Evolutionary conservation across 176 grass and related monocot species (phyloP).

Genomic region (Zizania latifolia): DNA sequence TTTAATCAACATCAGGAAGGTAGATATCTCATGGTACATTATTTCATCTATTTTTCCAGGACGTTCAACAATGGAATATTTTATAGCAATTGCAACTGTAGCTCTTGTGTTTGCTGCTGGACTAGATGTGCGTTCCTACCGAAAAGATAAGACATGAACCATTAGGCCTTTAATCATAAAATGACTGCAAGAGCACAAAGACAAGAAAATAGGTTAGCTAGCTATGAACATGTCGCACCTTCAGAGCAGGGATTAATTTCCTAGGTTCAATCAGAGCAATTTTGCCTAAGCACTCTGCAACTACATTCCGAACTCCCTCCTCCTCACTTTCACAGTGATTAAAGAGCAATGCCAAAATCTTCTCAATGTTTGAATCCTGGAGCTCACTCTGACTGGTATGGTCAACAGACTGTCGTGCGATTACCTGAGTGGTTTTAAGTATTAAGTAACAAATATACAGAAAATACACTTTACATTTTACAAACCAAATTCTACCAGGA

Average conservation of each 20-base stretch:
- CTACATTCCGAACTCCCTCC: constrained; percentile 91
- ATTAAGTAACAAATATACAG: not conserved
- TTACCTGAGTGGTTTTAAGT: constrained; percentile 41
- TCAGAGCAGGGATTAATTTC: constrained; percentile 71
- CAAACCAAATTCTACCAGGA: constrained; percentile 3
- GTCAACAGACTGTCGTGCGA: constrained; percentile 70
- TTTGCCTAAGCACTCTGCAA: constrained; percentile 91
- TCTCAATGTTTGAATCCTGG: constrained; percentile 71
- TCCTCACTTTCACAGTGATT: constrained; percentile 97
- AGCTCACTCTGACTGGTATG: constrained; percentile 68
- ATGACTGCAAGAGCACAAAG: not conserved
- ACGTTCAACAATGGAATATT: constrained; percentile 90
- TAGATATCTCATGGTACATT: constrained; percentile 63
- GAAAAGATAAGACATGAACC: not conserved
- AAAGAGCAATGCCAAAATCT: constrained; percentile 85
- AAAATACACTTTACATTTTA: not conserved
- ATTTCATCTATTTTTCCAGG: constrained; percentile 88
- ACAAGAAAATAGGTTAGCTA: not conserved
- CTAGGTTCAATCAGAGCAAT: constrained; percentile 82
- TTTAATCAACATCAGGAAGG: constrained; percentile 87
- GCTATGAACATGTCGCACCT: constrained; percentile 36
- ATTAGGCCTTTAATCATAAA: not conserved
- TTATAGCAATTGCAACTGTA: constrained; percentile 84
- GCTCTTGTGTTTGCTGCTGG: constrained; percentile 76
- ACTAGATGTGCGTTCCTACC: constrained; percentile 66